Evolutionary conservation across 129 eudicot species (phyloP), one percentile per base, ranked within the genome.

Genomic region (Erigeron canadensis): DNA sequence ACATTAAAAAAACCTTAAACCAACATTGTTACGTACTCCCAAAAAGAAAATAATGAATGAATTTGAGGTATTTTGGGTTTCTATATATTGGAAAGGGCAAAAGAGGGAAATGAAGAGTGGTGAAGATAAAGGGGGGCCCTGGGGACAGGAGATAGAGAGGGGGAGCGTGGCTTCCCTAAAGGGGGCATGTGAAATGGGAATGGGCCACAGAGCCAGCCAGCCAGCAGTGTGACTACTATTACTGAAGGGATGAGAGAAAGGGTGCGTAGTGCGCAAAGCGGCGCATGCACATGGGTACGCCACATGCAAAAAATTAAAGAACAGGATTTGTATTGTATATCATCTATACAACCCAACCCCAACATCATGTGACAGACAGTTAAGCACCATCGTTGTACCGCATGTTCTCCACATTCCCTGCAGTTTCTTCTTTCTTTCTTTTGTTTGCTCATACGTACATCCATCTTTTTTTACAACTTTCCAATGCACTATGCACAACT

Each of bases 381-480:
- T 82, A 80, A 72, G 94, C 94, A 84, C 63, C 80, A 69, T 80
- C 56, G 76, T 69, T 87, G 92, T 84, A 79, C 84, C 69, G 74
- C 94, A 84, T 84, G 94, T 84, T 87, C 87, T 84, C 87, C 94
- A 87, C 89, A 87, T 87, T 87, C 94, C 94, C 89, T 80, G 94
- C 94, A 87, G 65, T 70, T 63, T 81, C 84, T 75, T 75, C 63
- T 53, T 66, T 80, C 69, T 57, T 76, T 54, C 81, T 70, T 42
- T 61, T 60, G 59, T 69, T 74, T 8, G 59, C 73, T 7, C 60
- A n/a, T n/a, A n/a, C n/a, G n/a, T n/a, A n/a, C 44, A 2, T 47
- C 65, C 53, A 46, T 41, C 65, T 11, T 51, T 23, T 23, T 23
- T 7, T 60, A 60, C 65, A 28, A 60, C 18, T 60, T 60, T 4